Base-by-base conservation (phyloP, 1,284 basidiomycete genomes). In the Spongiforma sp. region DNA sequence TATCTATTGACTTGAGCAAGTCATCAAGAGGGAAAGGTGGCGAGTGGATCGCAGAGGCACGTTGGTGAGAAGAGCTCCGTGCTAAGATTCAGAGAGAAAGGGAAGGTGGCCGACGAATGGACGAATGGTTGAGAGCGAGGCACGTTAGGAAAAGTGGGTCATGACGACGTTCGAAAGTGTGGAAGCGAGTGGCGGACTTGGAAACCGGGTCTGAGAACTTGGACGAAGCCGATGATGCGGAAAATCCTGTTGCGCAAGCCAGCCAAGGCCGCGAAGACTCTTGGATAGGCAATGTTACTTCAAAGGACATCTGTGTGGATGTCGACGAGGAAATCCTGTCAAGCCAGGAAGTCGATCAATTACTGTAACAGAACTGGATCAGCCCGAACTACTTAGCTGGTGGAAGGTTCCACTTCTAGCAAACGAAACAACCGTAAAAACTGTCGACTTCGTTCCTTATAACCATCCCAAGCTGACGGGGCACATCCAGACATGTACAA, bases 141-240 rank as follows among this genome's bases (percentile, higher is more conserved):
- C 75, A 67, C 76, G 73, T 53, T 84, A 83, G 80, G 85, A 86
- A 76, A 79, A 79, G 77, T 92, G 88, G 84, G 88, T 94, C 52
- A 92, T 95, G 89, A 93, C 93, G 2, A 89, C 93, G 0, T 97
- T 96, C 70, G 91, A 96, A 74, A 96, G 94, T 60, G 82, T 94
- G 10, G 88, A 93, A 76, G 89, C 85, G 71, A 81, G 54, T 84
- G 82, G 76, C 86, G 79, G 72, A 81, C 78, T 9, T 90, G 89
- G 89, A 85, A 77, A 67, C 86, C 88, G 59, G 37, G 26, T 39
- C 60, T 0, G 59, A 64, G 41, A 59, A 60, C 53, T 26, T 17
- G 46, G n/a, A 65, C 15, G 34, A 64, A 43, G 43, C 33, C 1
- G 64, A 65, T 24, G 62, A 65, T 5, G 52, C 1, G 48, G 61